Percentiles rank a stretch among this genome's conserved stretches.
phyloP scores from a whole-genome alignment of 179 eudicot genomes.

The Nepenthes alata region DNA sequence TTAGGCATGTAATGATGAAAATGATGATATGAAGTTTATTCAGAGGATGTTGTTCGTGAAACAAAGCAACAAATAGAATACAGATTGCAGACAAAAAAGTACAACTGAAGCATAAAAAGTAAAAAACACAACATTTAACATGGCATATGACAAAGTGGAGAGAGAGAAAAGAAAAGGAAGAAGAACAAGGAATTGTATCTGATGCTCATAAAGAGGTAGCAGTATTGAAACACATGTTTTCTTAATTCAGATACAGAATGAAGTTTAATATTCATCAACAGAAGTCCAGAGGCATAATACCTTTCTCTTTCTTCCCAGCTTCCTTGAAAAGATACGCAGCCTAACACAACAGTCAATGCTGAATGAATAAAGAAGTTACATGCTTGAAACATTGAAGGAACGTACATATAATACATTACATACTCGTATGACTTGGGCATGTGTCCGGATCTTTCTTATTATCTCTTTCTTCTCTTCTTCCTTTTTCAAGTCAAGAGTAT shows the following conservation, averaged over 20 bases:
- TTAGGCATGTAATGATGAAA: too few relatives aligned
- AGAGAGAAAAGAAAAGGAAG: too few relatives aligned
- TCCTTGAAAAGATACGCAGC: conserved; percentile 76
- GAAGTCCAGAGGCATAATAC: conserved; percentile 18
- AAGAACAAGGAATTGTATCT: too few relatives aligned
- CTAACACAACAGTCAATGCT: conserved; percentile 24
- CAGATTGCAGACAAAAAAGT: not conserved
- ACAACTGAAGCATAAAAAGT: not conserved
- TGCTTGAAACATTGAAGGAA: not conserved
- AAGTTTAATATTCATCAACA: not conserved
- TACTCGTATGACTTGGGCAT: conserved; percentile 61
- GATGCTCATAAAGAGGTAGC: too few relatives aligned
- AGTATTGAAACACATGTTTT: too few relatives aligned
- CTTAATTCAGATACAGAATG: too few relatives aligned
- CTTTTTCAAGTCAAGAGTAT: conserved; percentile 43
- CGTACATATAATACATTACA: conserved; percentile 5
- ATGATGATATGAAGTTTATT: conserved; percentile 1
- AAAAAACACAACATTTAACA: not conserved
- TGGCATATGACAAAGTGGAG: too few relatives aligned
- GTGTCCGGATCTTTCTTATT: conserved; percentile 45
- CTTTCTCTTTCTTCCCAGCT: conserved; percentile 39
- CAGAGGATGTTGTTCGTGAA: too few relatives aligned
- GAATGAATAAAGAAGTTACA: conserved; percentile 6
- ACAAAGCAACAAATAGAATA: too few relatives aligned
- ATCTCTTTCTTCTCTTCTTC: conserved; percentile 43